These are phyloP conservation scores for Lasiosphaeriaceae sp. DNA, from an alignment of 495 filamentous ascomycete genomes.

Conservation along the genomic window DNA sequence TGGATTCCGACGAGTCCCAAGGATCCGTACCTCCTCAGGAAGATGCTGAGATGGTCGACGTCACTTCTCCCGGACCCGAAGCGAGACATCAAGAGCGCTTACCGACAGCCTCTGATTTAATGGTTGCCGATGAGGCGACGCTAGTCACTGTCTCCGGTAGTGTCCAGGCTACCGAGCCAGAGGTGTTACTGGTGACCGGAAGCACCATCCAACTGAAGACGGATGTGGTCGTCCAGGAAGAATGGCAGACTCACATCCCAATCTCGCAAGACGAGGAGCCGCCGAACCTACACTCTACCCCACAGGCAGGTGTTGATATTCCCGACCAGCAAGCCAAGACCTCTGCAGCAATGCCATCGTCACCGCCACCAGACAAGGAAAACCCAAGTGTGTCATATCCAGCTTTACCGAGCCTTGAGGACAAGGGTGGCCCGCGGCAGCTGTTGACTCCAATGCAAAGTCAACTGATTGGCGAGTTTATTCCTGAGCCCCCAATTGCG, in stretches of 20 bases:
- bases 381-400: neutral
- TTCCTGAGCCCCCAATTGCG: neutral
- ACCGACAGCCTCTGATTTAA: too few relatives aligned
- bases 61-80: neutral
- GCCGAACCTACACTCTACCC: neutral
- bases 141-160: too few relatives aligned
- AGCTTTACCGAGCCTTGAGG: neutral
- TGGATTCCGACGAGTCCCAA: neutral
- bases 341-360: neutral
- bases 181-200: too few relatives aligned
- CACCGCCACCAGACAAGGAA: neutral
- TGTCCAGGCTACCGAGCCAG: too few relatives aligned
- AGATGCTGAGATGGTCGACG: constrained; percentile 9
- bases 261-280: neutral
- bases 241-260: neutral
- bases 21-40: neutral
- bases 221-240: too few relatives aligned
- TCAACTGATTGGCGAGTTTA: neutral
- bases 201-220: too few relatives aligned
- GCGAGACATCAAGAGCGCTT: neutral
- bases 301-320: neutral
- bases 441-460: constrained; percentile 12
- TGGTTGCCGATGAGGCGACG: too few relatives aligned
- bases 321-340: neutral
- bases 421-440: neutral